Evolutionary conservation across 2,329 filamentous ascomycete genomes (phyloP), one percentile per base, ranked within the genome.

Genomic region (Cryphonectria japonica): DNA sequence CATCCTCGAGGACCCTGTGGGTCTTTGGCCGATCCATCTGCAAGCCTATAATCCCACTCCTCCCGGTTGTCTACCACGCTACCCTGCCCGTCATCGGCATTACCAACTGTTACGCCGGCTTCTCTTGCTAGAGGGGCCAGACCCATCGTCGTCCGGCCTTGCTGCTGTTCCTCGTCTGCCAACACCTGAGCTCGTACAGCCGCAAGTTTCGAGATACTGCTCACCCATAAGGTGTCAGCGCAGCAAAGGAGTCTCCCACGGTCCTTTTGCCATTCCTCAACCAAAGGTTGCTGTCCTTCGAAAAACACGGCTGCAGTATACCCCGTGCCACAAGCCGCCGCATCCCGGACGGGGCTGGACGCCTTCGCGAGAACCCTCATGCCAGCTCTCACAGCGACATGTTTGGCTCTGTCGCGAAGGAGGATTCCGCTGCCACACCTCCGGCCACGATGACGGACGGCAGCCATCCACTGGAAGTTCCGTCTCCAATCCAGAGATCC

Each of bases 381-480:
- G 68, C 69, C 66, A 67, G 57, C 57, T 43, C 46, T 34, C 59
- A 63, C 57, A 19, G 52, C 63, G 37, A 67, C 63, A 71, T 71
- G 66, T 57, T 71, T 57, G 29, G 61, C 70, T 39, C 41, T 60
- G 54, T 59, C 64, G 54, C 66, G 68, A 69, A 71, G 16, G 39
- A 69, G 65, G 66, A 73, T n/a, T 50, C 69, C 57, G 32, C 64
- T 39, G 50, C 34, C 57, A 52, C 43, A 19, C 22, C 34, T n/a
- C 22, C 66, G 50, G 59, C 63, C 46, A 60, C 61, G 39, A 69
- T 46, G 37, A 71, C 67, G 69, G 54, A 67, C 16, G 60, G 32
- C 67, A 41, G 52, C 32, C 22, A 50, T 50, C 16, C 61, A 59
- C 63, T 63, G 54, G 59, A 59, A 54, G 57, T 67, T 37, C 37